Evolutionary conservation across 2,329 filamentous ascomycete genomes (phyloP).

Genomic region (Cercospora beticola): DNA sequence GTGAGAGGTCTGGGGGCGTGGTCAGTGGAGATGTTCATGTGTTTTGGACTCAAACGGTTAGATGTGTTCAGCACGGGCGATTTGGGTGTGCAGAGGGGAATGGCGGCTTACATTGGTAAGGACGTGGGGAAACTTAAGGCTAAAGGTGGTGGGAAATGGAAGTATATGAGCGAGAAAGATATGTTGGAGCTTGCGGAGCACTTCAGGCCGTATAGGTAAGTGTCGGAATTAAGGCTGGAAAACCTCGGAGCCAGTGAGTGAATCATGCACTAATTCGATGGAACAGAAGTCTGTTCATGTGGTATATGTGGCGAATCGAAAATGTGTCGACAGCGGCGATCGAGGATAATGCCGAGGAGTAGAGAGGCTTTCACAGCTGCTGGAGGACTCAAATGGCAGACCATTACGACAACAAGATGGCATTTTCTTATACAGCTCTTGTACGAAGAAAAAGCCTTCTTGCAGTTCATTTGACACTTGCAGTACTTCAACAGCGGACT

Average conservation of each 20-base stretch:
- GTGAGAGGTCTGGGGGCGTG: constrained; percentile 85
- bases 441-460: neutral
- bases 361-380: neutral
- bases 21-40: constrained; percentile 98
- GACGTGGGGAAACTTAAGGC: constrained; percentile 82
- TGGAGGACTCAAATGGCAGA: neutral
- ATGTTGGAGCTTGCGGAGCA: constrained; percentile 79
- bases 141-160: constrained; percentile 84
- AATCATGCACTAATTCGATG: constrained; percentile 14
- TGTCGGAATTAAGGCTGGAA: constrained; percentile 18
- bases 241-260: neutral
- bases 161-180: constrained; percentile 93
- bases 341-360: constrained; percentile 22
- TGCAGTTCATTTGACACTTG: neutral
- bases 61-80: constrained; percentile 93
- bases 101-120: constrained; percentile 80
- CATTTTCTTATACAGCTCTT: neutral
- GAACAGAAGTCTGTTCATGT: constrained; percentile 83
- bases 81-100: constrained; percentile 89
- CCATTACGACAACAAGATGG: neutral
- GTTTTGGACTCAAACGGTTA: constrained; percentile 89
- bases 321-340: constrained; percentile 27
- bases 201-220: constrained; percentile 77
- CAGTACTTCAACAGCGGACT: neutral
- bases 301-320: constrained; percentile 80